Conservation (phyloP, 345 rosid genomes). For the Salix koriyanagi region DNA sequence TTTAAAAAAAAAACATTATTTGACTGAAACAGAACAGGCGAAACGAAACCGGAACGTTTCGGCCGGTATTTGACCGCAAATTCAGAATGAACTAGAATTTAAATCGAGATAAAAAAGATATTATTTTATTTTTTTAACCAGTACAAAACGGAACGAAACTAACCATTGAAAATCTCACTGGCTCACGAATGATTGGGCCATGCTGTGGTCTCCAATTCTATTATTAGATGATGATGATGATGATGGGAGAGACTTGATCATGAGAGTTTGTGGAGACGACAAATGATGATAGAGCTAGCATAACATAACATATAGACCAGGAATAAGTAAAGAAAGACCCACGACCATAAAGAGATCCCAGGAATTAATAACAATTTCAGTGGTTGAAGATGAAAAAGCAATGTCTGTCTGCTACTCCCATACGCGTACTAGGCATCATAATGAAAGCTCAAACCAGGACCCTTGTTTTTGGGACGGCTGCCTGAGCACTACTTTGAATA, state of each 20-base stretch:
- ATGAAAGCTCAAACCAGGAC: not conserved
- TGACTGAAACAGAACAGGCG: no score
- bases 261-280: not conserved
- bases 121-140: no score
- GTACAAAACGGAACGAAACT: no score
- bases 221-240: not conserved
- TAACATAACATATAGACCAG: not conserved
- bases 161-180: not conserved
- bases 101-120: no score
- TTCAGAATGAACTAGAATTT: no score
- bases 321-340: not conserved
- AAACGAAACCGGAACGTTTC: no score
- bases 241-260: not conserved
- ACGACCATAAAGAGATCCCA: not conserved
- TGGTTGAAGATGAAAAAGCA: not conserved
- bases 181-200: not conserved
- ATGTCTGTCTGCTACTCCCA: not conserved
- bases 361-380: not conserved
- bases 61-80: accelerated
- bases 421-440: not conserved
- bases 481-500: not conserved
- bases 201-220: not conserved
- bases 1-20: no score
- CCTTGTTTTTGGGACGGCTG: not conserved
- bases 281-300: not conserved